Conservation (phyloP, 2,329 filamentous ascomycete genomes). For the Aspergillus intermedius region DNA sequence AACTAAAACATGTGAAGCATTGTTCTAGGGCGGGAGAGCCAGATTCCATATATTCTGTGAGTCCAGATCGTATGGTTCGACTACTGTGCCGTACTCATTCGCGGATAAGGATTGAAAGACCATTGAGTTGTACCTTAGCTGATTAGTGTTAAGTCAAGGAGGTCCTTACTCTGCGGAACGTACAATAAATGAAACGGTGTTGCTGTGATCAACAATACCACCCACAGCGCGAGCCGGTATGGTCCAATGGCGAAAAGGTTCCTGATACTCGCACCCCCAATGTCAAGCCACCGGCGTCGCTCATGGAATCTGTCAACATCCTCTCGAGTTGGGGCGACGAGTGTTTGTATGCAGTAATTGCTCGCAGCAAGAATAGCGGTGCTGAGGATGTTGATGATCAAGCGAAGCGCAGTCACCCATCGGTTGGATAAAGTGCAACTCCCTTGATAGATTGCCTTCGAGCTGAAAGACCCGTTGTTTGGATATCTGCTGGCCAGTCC, state of each 20-base stretch:
- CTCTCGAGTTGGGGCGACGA: too few relatives aligned
- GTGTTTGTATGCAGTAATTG: too few relatives aligned
- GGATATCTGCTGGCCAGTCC: background rate
- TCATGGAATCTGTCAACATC: too few relatives aligned
- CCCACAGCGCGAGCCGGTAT: slow-evolving; percentile 14
- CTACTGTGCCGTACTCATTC: slow-evolving; percentile 1
- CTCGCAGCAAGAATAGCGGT: too few relatives aligned
- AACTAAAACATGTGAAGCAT: too few relatives aligned
- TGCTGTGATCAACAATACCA: slow-evolving; percentile 8
- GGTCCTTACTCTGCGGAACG: slow-evolving; percentile 1
- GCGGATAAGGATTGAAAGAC: slow-evolving; percentile 7
- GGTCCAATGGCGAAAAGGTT: slow-evolving; percentile 27
- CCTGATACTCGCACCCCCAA: slow-evolving; percentile 34
- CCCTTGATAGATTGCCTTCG: too few relatives aligned
- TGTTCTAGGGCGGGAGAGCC: too few relatives aligned
- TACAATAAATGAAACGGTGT: slow-evolving; percentile 8
- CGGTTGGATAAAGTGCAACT: too few relatives aligned
- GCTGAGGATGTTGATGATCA: too few relatives aligned
- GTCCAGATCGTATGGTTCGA: slow-evolving; percentile 8
- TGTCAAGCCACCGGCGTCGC: slow-evolving; percentile 33
- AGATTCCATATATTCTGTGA: too few relatives aligned
- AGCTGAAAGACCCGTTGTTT: too few relatives aligned
- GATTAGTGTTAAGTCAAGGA: background rate
- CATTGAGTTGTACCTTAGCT: slow-evolving; percentile 10
- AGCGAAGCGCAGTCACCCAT: too few relatives aligned